These are phyloP conservation scores for Aspergillus thermomutatus DNA, from an alignment of 2,329 filamentous ascomycete species.

Conservation along the genomic window DNA sequence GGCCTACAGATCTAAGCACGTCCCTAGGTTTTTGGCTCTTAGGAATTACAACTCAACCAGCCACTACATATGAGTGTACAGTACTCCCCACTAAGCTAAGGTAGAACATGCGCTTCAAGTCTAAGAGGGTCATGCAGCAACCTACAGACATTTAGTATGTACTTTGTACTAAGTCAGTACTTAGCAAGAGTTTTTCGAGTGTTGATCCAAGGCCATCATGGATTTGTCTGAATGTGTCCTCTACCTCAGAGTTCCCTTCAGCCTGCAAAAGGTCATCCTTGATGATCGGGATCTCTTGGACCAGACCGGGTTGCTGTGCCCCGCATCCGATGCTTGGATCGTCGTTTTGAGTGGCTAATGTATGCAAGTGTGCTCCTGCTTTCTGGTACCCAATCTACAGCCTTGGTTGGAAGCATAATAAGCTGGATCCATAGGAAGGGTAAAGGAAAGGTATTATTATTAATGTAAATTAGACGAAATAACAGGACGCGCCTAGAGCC, in stretches of 20 bases:
- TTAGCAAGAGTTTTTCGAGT: not conserved
- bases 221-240: not conserved
- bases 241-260: not conserved
- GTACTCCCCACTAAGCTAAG: not conserved
- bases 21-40: not conserved
- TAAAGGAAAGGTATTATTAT: not conserved
- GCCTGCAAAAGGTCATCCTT: not conserved
- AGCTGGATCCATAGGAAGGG: not conserved
- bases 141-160: not conserved
- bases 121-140: not conserved
- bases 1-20: not conserved
- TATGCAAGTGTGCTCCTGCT: not conserved
- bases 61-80: not conserved
- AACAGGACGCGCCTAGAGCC: not conserved
- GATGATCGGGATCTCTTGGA: not conserved
- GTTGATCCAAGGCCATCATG: too few species aligned
- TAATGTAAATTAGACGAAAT: not conserved
- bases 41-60: not conserved
- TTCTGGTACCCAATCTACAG: not conserved
- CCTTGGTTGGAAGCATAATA: not conserved
- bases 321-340: not conserved
- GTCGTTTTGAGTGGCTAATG: not conserved
- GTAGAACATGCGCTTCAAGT: not conserved
- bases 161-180: not conserved
- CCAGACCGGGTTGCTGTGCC: not conserved